Base-by-base conservation (phyloP, 2,329 filamentous ascomycete species). In the Coleophoma eucalyptorum region DNA sequence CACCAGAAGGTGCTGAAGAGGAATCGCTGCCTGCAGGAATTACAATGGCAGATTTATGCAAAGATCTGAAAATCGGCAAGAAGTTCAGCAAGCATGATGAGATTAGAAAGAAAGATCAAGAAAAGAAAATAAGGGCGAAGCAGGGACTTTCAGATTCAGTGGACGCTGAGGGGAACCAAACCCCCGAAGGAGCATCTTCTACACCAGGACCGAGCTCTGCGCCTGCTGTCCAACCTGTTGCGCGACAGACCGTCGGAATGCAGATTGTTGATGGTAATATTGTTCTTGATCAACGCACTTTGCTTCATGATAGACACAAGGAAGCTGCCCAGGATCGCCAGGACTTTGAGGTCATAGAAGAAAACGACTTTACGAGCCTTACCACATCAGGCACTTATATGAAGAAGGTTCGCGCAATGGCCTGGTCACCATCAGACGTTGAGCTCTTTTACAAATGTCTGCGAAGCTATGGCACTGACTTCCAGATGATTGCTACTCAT, bases 401-500 rank as follows among this genome's bases (percentile, higher is more conserved):
- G 65, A 85, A 88, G 64, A 70, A 83, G 63, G 71, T 79, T 67
- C 81, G 83, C 50, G 75, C 80, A 21, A 83, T 86, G 57, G 74
- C 79, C 32, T 95, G 90, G 90, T 81, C 77, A 46, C 76, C 80
- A n/a, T 78, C 81, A 12, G 80, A 85, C 53, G 93, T 87, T 3
- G 84, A 88, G 50, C 74, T 81, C 42, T 94, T 94, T 70, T 94
- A 91, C 72, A 79, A 84, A 26, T 85, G 83, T 1, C 75, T 95
- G 2, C 72, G 76, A 51, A 87, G 86, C 77, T 92, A 90, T 62
- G 90, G 90, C 50, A 93, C 88, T 1, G 89, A 93, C 65, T 95
- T 94, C 64, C 79, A 86, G 65, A 89, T 89, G 69, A 91, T 95
- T 59, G 79, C 81, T 52, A 81, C 82, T 59, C 83, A 91, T 78